phyloP scores from a whole-genome alignment of 2,329 filamentous ascomycete species.

The Colletotrichum agaves region DNA sequence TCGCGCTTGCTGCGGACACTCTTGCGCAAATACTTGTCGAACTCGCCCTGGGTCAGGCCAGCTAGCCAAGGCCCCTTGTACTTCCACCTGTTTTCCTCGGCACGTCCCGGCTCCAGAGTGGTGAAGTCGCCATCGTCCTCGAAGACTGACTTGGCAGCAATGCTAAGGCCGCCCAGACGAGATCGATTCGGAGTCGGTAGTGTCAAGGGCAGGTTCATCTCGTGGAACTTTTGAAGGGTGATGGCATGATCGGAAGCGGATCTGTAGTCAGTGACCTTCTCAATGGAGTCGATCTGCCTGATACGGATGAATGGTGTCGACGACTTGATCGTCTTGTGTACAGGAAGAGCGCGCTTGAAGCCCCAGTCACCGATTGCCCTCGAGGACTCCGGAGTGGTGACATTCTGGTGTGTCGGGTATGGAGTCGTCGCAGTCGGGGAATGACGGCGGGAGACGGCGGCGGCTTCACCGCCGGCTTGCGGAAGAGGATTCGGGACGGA shows the following conservation, averaged over 20 bases:
- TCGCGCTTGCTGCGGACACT: conserved; percentile 62
- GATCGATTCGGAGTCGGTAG: conserved; percentile 51
- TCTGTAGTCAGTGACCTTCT: conserved; percentile 89
- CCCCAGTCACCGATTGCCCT: conserved; percentile 89
- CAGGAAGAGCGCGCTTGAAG: conserved; percentile 84
- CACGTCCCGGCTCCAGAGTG: conserved; percentile 42
- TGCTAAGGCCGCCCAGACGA: conserved; percentile 23
- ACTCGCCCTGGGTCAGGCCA: conserved; percentile 69
- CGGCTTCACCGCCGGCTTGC: conserved; percentile 63
- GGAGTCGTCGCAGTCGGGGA: conserved; percentile 79
- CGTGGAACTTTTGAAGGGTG: conserved; percentile 86
- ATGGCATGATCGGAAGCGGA: conserved; percentile 84
- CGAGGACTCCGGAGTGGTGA: conserved; percentile 80
- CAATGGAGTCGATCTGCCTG: conserved; percentile 82
- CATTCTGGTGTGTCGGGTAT: conserved; percentile 84
- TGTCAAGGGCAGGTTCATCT: conserved; percentile 79
- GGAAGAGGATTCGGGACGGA: conserved; percentile 83
- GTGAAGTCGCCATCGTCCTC: conserved; percentile 68
- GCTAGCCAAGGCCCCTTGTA: conserved; percentile 75
- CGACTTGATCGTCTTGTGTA: conserved; percentile 77
- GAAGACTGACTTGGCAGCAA: conserved; percentile 64
- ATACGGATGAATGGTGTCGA: conserved; percentile 82
- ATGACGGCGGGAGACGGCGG: conserved; percentile 57
- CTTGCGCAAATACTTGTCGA: conserved; percentile 65
- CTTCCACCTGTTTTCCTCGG: conserved; percentile 67